A percentile compares a stretch with the other conserved stretches of the same genome.
phyloP scores from a whole-genome alignment of 805 yeast genomes.

The Wickerhamiella shivajii region DNA sequence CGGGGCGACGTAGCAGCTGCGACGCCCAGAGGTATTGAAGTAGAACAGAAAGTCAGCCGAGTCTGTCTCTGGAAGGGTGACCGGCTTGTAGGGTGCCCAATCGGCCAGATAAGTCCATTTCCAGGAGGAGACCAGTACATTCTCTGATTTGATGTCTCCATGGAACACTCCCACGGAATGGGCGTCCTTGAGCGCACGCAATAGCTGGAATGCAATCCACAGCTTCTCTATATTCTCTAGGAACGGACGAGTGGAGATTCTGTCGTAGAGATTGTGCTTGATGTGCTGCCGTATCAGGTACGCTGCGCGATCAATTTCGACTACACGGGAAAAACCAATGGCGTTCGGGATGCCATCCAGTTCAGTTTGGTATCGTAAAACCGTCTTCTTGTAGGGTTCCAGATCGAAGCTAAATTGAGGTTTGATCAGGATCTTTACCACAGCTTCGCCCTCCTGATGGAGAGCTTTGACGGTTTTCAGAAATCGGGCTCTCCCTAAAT shows the following conservation, averaged over 20 bases:
- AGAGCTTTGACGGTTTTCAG: conserved; percentile 73
- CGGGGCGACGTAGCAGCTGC: conserved; percentile 87
- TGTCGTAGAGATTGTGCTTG: conserved; percentile 69
- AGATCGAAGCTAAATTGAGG: conserved; percentile 27
- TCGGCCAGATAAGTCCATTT: conserved; percentile 75
- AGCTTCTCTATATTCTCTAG: conserved; percentile 63
- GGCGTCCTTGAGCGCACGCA: conserved; percentile 45
- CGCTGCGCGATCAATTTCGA: conserved; percentile 86
- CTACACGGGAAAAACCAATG: conserved; percentile 53
- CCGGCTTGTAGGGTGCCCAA: conserved; percentile 77
- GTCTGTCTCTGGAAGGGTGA: conserved; percentile 75
- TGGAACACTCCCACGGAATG: conserved; percentile 54
- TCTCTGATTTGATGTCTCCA: conserved; percentile 89
- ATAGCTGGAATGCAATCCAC: conserved; percentile 72
- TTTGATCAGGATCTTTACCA: conserved; percentile 72
- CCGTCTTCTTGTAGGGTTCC: conserved; percentile 12
- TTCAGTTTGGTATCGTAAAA: conserved; percentile 25
- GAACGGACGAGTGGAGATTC: conserved; percentile 79
- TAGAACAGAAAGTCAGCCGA: conserved; percentile 85
- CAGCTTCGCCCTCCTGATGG: conserved; percentile 55
- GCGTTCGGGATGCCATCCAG: conserved; percentile 44
- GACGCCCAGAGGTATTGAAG: conserved; percentile 77
- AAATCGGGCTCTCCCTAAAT: conserved; percentile 59
- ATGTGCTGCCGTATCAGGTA: conserved; percentile 74
- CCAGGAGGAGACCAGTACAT: conserved; percentile 74